phyloP scores from a whole-genome alignment of 352 stramenopile genomes.

The Plasmopara halstedii region DNA sequence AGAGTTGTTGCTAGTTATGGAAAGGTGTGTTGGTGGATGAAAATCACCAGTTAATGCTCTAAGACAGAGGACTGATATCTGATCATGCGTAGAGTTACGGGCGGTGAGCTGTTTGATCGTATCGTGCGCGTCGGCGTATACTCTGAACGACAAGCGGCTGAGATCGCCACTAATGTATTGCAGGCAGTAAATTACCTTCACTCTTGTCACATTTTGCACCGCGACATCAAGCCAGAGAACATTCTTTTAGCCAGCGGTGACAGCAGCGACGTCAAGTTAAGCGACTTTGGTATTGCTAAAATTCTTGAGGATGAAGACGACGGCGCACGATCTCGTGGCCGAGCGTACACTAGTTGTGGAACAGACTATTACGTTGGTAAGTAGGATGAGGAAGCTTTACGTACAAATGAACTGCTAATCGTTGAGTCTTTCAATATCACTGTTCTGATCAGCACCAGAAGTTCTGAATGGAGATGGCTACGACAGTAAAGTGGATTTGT shows the following conservation, averaged over 20 bases:
- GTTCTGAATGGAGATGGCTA: constrained; percentile 81
- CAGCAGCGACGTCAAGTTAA: constrained; percentile 72
- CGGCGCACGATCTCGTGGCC: constrained; percentile 48
- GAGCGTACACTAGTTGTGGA: constrained; percentile 82
- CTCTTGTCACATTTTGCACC: constrained; percentile 74
- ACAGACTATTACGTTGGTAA: constrained; percentile 84
- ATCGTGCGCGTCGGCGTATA: constrained; percentile 79
- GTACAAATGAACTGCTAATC: constrained; percentile 1
- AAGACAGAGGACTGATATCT: constrained; percentile 1
- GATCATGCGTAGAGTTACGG: constrained; percentile 47
- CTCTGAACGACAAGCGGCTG: constrained; percentile 67
- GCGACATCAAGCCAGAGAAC: constrained; percentile 82
- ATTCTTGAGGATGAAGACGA: constrained; percentile 78
- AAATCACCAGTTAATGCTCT: not conserved
- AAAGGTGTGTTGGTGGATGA: constrained; percentile 33
- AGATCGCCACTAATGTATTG: constrained; percentile 70
- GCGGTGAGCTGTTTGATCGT: constrained; percentile 77
- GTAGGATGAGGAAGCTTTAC: constrained; percentile 1
- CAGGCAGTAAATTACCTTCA: constrained; percentile 69
- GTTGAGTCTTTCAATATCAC: too few species aligned
- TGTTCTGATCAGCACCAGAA: constrained; percentile 43
- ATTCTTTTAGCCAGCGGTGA: constrained; percentile 68
- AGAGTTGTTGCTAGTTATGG: constrained; percentile 84
- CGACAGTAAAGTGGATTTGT: constrained; percentile 83
- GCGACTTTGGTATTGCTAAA: constrained; percentile 81